Evolutionary conservation across 352 stramenopile species (phyloP).

Genomic region (Phytopythium delawarense): DNA sequence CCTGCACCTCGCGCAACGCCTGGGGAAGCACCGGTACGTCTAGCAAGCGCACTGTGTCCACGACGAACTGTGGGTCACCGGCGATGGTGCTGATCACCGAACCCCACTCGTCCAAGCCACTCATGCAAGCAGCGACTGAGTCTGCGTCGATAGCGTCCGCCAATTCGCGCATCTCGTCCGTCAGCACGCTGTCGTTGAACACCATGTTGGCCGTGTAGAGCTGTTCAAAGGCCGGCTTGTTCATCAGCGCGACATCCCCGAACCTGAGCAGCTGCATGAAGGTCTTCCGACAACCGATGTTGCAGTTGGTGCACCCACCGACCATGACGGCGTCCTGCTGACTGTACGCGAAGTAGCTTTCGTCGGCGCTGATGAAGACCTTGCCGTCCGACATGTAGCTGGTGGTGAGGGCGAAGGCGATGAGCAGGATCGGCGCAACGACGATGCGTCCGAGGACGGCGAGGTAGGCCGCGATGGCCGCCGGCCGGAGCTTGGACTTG

Average conservation of each 20-base stretch:
- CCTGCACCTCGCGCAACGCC: conserved; percentile 7
- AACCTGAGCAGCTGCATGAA: conserved; percentile 19
- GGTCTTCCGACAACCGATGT: conserved; percentile 6
- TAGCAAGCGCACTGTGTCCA: conserved; percentile 5
- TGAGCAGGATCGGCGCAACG: conserved; percentile 13
- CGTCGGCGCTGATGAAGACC: conserved; percentile 17
- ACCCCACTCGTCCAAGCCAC: conserved; percentile 16
- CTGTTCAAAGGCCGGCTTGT: conserved; percentile 11
- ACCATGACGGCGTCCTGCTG: conserved; percentile 13
- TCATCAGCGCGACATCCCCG: conserved; percentile 10
- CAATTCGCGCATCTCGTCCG: conserved; percentile 14
- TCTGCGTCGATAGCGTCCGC: conserved; percentile 8
- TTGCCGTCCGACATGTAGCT: conserved; percentile 12
- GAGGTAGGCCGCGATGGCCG: conserved; percentile 9
- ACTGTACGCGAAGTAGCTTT: conserved; percentile 21
- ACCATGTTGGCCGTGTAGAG: conserved; percentile 8
- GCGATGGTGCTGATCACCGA: conserved; percentile 11
- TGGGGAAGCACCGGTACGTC: conserved; percentile 9
- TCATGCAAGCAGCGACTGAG: conserved; percentile 10
- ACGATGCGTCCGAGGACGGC: conserved; percentile 11
- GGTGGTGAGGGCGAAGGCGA: conserved; percentile 7
- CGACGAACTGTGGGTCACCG: conserved; percentile 9
- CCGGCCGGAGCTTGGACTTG: conserved; percentile 1
- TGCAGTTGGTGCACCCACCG: conserved; percentile 8
- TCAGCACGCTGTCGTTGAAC: conserved; percentile 18